Percentiles rank a stretch among this genome's conserved stretches.
These are phyloP conservation scores for Erysimum cheiranthoides DNA, from an alignment of 345 rosid species.

Conservation along the genomic window DNA sequence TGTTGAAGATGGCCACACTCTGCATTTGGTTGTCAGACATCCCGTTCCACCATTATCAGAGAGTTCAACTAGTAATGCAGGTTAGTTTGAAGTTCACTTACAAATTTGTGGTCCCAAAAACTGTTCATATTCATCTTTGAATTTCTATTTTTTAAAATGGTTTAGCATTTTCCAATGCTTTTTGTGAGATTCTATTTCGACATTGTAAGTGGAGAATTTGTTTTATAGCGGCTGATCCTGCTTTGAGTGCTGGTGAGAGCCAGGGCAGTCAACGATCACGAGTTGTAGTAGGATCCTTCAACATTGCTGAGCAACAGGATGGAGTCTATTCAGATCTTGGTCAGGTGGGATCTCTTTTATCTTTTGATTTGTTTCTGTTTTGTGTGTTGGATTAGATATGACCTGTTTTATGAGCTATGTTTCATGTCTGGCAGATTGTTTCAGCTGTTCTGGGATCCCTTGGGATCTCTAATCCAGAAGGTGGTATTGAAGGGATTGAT, in stretches of 20 bases:
- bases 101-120: neutral
- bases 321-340: constrained; percentile 58
- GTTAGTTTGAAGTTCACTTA: constrained; percentile 41
- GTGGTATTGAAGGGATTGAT: constrained; percentile 46
- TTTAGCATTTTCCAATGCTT: neutral
- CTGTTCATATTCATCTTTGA: neutral
- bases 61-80: constrained; percentile 53
- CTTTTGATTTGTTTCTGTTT: neutral
- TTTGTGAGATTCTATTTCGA: constrained; percentile 13
- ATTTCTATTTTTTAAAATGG: neutral
- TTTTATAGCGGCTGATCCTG: constrained; percentile 50
- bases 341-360: constrained; percentile 44
- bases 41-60: constrained; percentile 53
- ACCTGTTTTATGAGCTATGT: constrained; percentile 28
- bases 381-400: constrained; percentile 15
- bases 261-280: constrained; percentile 52
- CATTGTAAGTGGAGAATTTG: constrained; percentile 28
- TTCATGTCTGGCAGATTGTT: constrained; percentile 41
- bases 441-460: constrained; percentile 52
- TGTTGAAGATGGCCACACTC: constrained; percentile 71
- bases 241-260: constrained; percentile 50
- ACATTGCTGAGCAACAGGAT: constrained; percentile 62
- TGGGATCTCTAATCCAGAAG: constrained; percentile 42
- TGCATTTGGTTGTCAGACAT: constrained; percentile 67
- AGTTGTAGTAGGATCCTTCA: constrained; percentile 61